Evolutionary conservation across 2,329 filamentous ascomycete genomes (phyloP), one percentile per base, ranked within the genome.

Genomic region (Aspergillus sp.): DNA sequence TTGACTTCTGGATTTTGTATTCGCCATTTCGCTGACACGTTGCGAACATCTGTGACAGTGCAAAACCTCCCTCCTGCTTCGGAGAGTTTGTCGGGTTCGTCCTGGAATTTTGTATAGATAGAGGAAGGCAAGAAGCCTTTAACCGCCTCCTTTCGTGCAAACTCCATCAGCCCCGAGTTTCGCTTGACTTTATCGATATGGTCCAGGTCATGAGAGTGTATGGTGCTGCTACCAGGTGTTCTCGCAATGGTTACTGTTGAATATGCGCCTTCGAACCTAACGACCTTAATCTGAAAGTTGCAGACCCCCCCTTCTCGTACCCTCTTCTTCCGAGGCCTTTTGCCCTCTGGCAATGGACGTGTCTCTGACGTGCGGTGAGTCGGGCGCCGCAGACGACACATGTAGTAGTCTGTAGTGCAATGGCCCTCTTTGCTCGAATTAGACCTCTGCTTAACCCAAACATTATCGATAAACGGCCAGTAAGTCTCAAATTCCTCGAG

Each of bases 391-490:
- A 74, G 50, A 37, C 71, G 65, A 50, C 71, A 74, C 59, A 69
- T 70, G 45, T 73, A 74, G 49, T 72, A 73, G 37, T 74, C 71
- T 3, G 70, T 70, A 4, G 60, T 68, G 41, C 62, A 65, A 36
- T 65, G 64, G 3, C 68, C 68, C 47, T 65, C 66, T 49, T 67
- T 67, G 50, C 64, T 69, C 6, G 66, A 56, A 45, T 68, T 66
- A 11, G 61, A 64, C 46, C 70, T 64, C 48, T 72, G 68, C 42
- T 72, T 72, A 8, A 73, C 69, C 71, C 71, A 74, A n/a, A 73
- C 67, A 49, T 74, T 74, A 50, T 74, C 71, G 39, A 74, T 68
- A 40, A 71, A 74, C 6, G 71, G 71, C 65, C 70, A 73, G 49
- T 72, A 73, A 11, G 60, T 66, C 45, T 72, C 68, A 46, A 72